phyloP scores from a whole-genome alignment of 2,329 filamentous ascomycete species.

The Xylaria sp. region DNA sequence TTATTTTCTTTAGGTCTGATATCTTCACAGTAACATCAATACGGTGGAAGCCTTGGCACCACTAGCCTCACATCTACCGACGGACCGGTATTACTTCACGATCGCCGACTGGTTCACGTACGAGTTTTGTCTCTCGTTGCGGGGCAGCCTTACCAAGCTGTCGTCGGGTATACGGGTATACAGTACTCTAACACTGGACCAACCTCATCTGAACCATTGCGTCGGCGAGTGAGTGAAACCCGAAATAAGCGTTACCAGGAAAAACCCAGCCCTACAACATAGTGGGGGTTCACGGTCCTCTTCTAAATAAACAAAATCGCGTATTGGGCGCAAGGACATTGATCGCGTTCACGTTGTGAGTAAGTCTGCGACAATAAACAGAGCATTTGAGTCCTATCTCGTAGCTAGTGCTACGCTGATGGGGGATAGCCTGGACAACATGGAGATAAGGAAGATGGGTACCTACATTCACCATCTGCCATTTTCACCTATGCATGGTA shows the following conservation, averaged over 20 bases:
- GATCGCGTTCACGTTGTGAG: constrained; percentile 6
- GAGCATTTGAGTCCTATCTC: constrained; percentile 24
- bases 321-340: not conserved
- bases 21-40: not conserved
- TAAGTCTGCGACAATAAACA: not conserved
- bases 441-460: not conserved
- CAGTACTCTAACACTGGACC: not conserved
- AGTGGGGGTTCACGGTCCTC: not conserved
- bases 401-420: constrained; percentile 1
- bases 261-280: constrained; percentile 12
- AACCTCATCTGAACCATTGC: constrained; percentile 9
- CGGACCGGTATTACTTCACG: constrained; percentile 1
- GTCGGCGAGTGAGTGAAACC: constrained; percentile 30
- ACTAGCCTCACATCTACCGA: not conserved
- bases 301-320: not conserved
- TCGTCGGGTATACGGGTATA: constrained; percentile 9
- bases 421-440: not conserved
- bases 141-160: constrained; percentile 16
- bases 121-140: constrained; percentile 16
- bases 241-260: constrained; percentile 22
- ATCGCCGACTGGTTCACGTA: constrained; percentile 30
- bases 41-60: constrained; percentile 2
- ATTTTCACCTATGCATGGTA: constrained; percentile 1
- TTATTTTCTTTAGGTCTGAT: not conserved
- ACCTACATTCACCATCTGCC: constrained; percentile 11